Evolutionary conservation across 2,329 filamentous ascomycete genomes (phyloP).

Genomic region (Trichoderma sp.): DNA sequence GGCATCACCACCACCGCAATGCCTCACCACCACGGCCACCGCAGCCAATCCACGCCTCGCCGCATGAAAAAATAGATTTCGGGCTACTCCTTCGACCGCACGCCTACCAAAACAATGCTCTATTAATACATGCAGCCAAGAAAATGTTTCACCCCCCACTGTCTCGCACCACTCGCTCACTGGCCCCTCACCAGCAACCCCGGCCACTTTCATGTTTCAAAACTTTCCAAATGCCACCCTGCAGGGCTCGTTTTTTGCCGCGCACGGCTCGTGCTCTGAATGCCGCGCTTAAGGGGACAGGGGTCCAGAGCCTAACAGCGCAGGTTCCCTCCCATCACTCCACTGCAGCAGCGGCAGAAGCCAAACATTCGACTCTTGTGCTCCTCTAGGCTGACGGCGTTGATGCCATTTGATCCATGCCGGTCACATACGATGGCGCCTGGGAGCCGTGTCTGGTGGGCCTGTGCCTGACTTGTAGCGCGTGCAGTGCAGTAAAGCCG

Average conservation of each 20-base stretch:
- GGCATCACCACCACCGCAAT: neutral
- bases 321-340: neutral
- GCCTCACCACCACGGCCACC: neutral
- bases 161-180: neutral
- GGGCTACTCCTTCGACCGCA: too few species aligned
- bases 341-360: neutral
- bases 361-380: neutral
- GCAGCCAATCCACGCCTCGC: neutral
- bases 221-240: neutral
- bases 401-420: neutral
- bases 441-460: neutral
- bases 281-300: neutral
- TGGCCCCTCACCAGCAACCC: neutral
- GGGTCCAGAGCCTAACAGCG: neutral
- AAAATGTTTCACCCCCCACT: neutral
- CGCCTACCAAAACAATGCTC: neutral
- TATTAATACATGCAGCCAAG: neutral
- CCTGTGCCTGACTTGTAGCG: neutral
- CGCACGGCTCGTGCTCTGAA: neutral
- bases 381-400: conserved; percentile 3
- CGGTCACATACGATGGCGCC: conserved; percentile 2
- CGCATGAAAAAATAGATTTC: neutral
- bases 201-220: neutral
- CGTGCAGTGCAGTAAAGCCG: too few species aligned
- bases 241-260: neutral